Percentiles rank a stretch among this genome's conserved stretches.
These are phyloP conservation scores for Russula lepida DNA, from an alignment of 768 basidiomycete genomes.

Conservation along the genomic window DNA sequence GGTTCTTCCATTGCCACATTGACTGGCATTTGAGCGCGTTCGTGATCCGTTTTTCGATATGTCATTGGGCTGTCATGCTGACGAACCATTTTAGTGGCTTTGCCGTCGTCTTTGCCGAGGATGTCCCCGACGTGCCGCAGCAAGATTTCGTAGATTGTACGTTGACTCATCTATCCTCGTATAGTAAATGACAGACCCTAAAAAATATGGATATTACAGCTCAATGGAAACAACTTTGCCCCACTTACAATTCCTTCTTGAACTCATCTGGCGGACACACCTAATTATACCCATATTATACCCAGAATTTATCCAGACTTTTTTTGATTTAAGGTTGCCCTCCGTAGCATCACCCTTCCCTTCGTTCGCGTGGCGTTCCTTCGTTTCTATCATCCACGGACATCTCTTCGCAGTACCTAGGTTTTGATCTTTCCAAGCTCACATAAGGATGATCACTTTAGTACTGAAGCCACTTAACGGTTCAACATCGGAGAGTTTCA, in stretches of 20 bases:
- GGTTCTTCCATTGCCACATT: conserved; percentile 29
- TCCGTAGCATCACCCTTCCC: neutral
- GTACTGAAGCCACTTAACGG: neutral
- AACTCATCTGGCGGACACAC: neutral
- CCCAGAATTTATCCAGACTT: neutral
- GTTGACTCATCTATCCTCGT: neutral
- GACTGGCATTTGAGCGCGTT: conserved; percentile 28
- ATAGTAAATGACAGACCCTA: neutral
- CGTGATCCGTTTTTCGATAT: conserved; percentile 60
- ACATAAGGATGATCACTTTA: neutral
- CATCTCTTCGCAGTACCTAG: neutral
- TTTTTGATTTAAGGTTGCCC: neutral
- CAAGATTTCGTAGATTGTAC: neutral
- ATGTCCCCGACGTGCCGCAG: conserved; percentile 4
- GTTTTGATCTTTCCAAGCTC: neutral
- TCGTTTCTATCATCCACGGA: neutral
- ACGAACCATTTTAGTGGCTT: conserved; percentile 3
- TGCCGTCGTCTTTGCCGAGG: conserved; percentile 17
- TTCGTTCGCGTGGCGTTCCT: neutral
- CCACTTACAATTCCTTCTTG: conserved; percentile 1
- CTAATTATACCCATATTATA: neutral
- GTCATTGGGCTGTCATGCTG: conserved; percentile 21
- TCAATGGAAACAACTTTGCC: conserved; percentile 2
- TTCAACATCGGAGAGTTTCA: too few relatives aligned
- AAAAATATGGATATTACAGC: neutral